Conservation (phyloP, 2,329 filamentous ascomycete genomes). For the Alternaria sp. region DNA sequence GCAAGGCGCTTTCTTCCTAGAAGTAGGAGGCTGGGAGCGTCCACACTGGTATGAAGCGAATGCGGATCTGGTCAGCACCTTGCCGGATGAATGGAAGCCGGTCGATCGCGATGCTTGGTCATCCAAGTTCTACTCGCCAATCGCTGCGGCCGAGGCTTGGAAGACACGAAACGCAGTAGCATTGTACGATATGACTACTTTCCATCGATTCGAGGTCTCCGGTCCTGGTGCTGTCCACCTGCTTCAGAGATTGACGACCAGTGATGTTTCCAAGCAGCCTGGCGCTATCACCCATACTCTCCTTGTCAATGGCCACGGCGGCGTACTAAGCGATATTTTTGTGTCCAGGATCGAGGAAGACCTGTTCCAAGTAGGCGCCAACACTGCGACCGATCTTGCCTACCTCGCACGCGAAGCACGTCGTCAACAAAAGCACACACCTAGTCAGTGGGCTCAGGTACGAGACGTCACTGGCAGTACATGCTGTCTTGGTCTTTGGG, state of each 20-base stretch:
- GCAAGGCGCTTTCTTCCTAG: conserved; percentile 67
- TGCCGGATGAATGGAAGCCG: conserved; percentile 65
- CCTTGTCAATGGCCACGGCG: conserved; percentile 62
- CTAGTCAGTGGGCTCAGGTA: conserved; percentile 59
- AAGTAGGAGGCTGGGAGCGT: conserved; percentile 68
- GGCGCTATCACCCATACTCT: conserved; percentile 66
- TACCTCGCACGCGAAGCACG: conserved; percentile 65
- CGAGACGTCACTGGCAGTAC: conserved; percentile 68
- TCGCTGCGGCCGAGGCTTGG: conserved; percentile 69
- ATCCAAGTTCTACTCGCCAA: conserved; percentile 64
- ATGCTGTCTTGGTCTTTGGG: conserved; percentile 70
- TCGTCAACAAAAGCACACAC: conserved; percentile 53
- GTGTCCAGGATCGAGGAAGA: conserved; percentile 62
- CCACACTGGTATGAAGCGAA: conserved; percentile 70
- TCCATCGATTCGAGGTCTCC: conserved; percentile 65
- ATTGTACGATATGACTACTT: conserved; percentile 69
- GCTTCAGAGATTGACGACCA: conserved; percentile 63
- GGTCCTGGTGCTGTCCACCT: conserved; percentile 66
- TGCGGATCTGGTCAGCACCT: conserved; percentile 57
- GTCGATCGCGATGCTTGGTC: conserved; percentile 68
- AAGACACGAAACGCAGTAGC: conserved; percentile 69
- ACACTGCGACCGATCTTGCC: conserved; percentile 62
- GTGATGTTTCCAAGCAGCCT: conserved; percentile 57
- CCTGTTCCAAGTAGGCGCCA: conserved; percentile 65
- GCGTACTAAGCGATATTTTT: conserved; percentile 66